phyloP scores from a whole-genome alignment of 1,139 yeast species.

The Insectozyma bohioensis region DNA sequence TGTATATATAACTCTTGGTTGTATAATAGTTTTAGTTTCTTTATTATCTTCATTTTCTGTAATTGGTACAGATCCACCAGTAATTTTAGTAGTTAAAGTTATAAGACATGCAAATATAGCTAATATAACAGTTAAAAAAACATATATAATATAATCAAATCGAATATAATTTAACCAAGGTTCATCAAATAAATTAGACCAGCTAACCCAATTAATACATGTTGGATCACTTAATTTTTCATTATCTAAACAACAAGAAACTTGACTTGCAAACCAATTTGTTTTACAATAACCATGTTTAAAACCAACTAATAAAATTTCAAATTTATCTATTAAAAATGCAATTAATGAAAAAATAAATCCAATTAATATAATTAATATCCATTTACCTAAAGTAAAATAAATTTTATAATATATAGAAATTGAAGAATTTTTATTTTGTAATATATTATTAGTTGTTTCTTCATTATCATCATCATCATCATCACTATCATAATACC shows the following conservation, averaged over 20 bases:
- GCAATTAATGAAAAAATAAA: slow-evolving; percentile 52
- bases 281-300: slow-evolving; percentile 54
- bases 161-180: slow-evolving; percentile 18
- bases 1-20: slow-evolving; percentile 43
- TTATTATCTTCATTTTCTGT: slow-evolving; percentile 2
- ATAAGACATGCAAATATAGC: slow-evolving; percentile 49
- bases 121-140: slow-evolving; percentile 38
- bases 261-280: slow-evolving; percentile 48
- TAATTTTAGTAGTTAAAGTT: slow-evolving; percentile 50
- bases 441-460: background rate
- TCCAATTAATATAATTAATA: slow-evolving; percentile 49
- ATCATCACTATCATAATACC: slow-evolving; percentile 8
- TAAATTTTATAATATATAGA: slow-evolving; percentile 28
- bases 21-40: slow-evolving; percentile 1
- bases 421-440: slow-evolving; percentile 12
- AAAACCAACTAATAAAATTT: slow-evolving; percentile 51
- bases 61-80: no score
- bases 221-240: slow-evolving; percentile 23
- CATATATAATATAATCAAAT: slow-evolving; percentile 40
- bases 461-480: background rate
- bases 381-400: slow-evolving; percentile 43
- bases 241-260: slow-evolving; percentile 41
- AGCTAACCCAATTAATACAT: slow-evolving; percentile 38
- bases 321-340: slow-evolving; percentile 50
- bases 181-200: slow-evolving; percentile 37